Evolutionary conservation across 2,329 filamentous ascomycete species (phyloP).

Genomic region (Periconia digitata): DNA sequence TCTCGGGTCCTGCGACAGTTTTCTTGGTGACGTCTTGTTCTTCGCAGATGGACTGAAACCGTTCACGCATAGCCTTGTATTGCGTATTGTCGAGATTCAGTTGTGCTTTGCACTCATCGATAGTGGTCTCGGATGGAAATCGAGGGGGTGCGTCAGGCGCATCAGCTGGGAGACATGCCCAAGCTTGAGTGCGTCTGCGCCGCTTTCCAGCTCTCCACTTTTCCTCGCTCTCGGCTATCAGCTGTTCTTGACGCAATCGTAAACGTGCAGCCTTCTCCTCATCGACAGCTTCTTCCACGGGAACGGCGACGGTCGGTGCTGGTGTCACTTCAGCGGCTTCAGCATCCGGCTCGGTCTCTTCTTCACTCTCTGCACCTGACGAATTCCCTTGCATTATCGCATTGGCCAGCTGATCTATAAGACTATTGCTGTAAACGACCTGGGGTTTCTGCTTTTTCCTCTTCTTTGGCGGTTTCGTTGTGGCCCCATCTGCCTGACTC

Average conservation of each 20-base stretch:
- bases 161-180: constrained; percentile 68
- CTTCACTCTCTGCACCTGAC: constrained; percentile 6
- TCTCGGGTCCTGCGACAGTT: constrained; percentile 70
- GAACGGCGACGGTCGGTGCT: constrained; percentile 5
- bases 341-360: constrained; percentile 3
- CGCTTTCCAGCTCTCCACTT: constrained; percentile 66
- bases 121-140: constrained; percentile 80
- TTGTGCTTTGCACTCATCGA: constrained; percentile 74
- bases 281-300: constrained; percentile 15
- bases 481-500: neutral
- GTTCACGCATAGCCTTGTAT: constrained; percentile 66
- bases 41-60: constrained; percentile 71
- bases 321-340: constrained; percentile 8
- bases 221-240: constrained; percentile 63
- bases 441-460: constrained; percentile 17
- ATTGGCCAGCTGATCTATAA: constrained; percentile 31
- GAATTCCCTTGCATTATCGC: constrained; percentile 26
- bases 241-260: constrained; percentile 34
- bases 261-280: constrained; percentile 27
- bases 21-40: constrained; percentile 72
- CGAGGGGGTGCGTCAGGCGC: constrained; percentile 68
- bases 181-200: constrained; percentile 67
- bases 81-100: constrained; percentile 63
- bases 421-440: constrained; percentile 14
- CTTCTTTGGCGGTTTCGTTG: constrained; percentile 5